Evolutionary conservation across 2,329 filamentous ascomycete species (phyloP).

Genomic region (Colletotrichum trifolii): DNA sequence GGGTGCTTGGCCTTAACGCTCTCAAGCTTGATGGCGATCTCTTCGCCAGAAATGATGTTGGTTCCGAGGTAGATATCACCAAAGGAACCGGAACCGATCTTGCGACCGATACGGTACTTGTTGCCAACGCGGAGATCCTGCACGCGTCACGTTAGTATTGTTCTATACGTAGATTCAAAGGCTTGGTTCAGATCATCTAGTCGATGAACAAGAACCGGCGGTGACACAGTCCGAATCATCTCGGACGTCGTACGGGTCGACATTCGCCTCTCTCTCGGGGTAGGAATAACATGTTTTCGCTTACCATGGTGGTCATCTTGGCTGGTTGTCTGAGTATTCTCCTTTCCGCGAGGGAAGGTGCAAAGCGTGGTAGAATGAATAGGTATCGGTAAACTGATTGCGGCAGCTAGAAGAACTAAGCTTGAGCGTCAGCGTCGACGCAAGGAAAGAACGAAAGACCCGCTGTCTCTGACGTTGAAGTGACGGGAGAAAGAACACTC

Average conservation of each 20-base stretch:
- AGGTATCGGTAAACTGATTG: slow-evolving; percentile 9
- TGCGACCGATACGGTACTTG: slow-evolving; percentile 99
- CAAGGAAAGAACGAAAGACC: background rate
- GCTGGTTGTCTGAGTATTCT: slow-evolving; percentile 35
- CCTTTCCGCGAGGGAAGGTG: slow-evolving; percentile 34
- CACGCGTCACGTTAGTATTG: slow-evolving; percentile 35
- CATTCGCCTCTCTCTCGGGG: too few relatives aligned
- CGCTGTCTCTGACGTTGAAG: slow-evolving; percentile 10
- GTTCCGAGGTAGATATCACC: slow-evolving; percentile 99
- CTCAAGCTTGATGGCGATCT: slow-evolving; percentile 99
- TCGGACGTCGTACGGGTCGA: too few relatives aligned
- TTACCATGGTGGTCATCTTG: slow-evolving; percentile 65
- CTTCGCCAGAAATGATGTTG: slow-evolving; percentile 99
- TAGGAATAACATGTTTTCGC: slow-evolving; percentile 36
- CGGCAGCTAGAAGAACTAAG: background rate
- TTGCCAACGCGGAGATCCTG: slow-evolving; percentile 99
- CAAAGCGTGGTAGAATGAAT: background rate
- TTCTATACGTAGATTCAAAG: too few relatives aligned
- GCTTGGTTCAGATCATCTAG: too few relatives aligned
- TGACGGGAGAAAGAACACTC: slow-evolving; percentile 27
- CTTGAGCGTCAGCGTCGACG: slow-evolving; percentile 12
- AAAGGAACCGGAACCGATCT: slow-evolving; percentile 97
- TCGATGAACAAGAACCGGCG: too few relatives aligned
- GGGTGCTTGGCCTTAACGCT: slow-evolving; percentile 99
- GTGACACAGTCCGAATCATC: too few relatives aligned